A percentile compares a stretch with the other conserved stretches of the same genome.
These are phyloP conservation scores for Colletotrichum paranaense DNA, from an alignment of 2,329 filamentous ascomycete genomes.

Conservation along the genomic window DNA sequence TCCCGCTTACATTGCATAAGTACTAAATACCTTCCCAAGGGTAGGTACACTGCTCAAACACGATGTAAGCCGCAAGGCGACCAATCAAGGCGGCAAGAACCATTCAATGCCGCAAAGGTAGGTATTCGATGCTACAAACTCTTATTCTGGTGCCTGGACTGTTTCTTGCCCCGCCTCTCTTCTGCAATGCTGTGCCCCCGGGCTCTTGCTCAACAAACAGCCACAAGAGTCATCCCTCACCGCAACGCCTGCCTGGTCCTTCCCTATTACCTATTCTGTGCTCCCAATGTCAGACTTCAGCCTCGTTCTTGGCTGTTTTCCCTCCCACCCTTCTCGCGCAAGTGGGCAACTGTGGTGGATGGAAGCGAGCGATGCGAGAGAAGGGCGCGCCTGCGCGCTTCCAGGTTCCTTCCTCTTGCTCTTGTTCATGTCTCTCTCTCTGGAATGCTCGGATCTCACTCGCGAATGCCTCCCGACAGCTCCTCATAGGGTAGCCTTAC, in stretches of 20 bases:
- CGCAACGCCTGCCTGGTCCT: neutral
- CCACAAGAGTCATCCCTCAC: neutral
- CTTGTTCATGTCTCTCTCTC: neutral
- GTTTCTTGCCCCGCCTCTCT: neutral
- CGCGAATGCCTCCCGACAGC: neutral
- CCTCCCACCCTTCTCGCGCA: neutral
- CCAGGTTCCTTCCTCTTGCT: too few species aligned
- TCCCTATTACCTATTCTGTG: neutral
- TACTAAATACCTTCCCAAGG: neutral
- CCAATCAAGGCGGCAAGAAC: slow-evolving; percentile 1
- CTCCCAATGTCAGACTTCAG: slow-evolving; percentile 7
- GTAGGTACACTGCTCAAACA: neutral
- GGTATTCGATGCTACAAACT: neutral
- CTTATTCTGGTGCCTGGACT: neutral
- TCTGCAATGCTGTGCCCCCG: neutral
- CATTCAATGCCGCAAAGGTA: neutral
- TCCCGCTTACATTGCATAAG: neutral
- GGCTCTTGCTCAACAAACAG: neutral
- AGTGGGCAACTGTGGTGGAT: neutral
- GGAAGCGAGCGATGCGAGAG: neutral
- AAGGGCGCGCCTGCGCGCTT: neutral
- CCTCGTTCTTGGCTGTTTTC: slow-evolving; percentile 18
- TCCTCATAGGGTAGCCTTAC: slow-evolving; percentile 25
- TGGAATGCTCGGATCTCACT: neutral
- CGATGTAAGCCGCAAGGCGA: neutral